Evolutionary conservation across 169 alveolate species (phyloP).

Genomic region (Plasmodium adleri): DNA sequence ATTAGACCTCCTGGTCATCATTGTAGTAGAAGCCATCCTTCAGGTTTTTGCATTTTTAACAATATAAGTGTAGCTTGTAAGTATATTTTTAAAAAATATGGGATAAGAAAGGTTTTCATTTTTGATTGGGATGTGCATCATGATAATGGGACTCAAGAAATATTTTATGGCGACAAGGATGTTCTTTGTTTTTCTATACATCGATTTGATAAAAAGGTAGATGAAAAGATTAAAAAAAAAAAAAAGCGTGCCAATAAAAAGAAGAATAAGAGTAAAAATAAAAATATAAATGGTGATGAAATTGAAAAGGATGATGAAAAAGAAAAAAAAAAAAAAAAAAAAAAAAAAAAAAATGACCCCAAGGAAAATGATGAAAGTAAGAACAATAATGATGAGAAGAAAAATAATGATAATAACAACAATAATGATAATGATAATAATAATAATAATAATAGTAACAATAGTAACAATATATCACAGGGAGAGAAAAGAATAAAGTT

Average conservation of each 20-base stretch:
- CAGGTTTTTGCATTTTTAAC: constrained; percentile 94
- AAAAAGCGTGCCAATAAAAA: background rate
- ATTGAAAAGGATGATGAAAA: background rate
- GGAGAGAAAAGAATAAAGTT: too few relatives aligned
- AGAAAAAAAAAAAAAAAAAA: constrained; percentile 2
- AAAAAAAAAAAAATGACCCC: background rate
- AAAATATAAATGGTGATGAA: background rate
- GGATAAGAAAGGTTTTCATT: constrained; percentile 92
- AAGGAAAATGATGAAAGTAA: background rate
- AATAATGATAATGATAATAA: background rate
- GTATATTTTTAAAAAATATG: constrained; percentile 87
- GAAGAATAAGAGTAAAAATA: background rate
- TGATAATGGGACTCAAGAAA: constrained; percentile 96
- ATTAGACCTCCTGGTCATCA: constrained; percentile 88
- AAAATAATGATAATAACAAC: background rate
- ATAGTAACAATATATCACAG: too few relatives aligned
- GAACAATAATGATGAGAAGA: background rate
- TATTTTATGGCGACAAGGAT: constrained; percentile 81
- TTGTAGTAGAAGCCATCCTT: constrained; percentile 79
- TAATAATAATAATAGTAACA: background rate
- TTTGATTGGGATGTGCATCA: constrained; percentile 97
- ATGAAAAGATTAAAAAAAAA: background rate
- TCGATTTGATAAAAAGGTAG: constrained; percentile 77
- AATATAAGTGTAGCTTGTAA: constrained; percentile 95
- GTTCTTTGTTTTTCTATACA: constrained; percentile 84